phyloP scores from a whole-genome alignment of 2,329 filamentous ascomycete species.

The Leptographium procerum region DNA sequence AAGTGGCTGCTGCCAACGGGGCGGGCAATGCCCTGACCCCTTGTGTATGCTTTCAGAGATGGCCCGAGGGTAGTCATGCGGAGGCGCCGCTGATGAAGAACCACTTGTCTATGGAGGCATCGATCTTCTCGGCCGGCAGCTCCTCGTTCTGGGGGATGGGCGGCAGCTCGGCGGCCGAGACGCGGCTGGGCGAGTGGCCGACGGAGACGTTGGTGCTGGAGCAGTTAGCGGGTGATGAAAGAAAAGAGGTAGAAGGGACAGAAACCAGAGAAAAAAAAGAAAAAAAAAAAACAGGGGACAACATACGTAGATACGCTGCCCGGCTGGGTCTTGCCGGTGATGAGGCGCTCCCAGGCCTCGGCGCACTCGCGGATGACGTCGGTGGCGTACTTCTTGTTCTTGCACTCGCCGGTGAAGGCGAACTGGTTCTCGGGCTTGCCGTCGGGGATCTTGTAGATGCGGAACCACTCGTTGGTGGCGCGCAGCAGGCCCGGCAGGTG shows the following conservation, averaged over 20 bases:
- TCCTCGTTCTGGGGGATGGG: constrained; percentile 73
- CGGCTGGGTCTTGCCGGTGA: constrained; percentile 74
- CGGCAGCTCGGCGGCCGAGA: constrained; percentile 57
- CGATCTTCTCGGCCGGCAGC: constrained; percentile 75
- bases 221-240: constrained; percentile 18
- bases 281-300: not conserved
- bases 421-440: constrained; percentile 99
- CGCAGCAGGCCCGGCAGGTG: constrained; percentile 93
- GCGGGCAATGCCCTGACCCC: too few relatives aligned
- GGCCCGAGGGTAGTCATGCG: constrained; percentile 37
- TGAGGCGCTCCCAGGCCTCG: constrained; percentile 94
- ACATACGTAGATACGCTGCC: constrained; percentile 76
- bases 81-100: constrained; percentile 99
- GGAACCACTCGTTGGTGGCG: constrained; percentile 99
- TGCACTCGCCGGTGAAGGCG: constrained; percentile 99
- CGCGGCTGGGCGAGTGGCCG: constrained; percentile 59
- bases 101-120: constrained; percentile 98
- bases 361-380: constrained; percentile 92
- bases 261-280: not conserved
- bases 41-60: too few relatives aligned
- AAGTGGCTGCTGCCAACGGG: too few relatives aligned
- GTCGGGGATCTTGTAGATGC: constrained; percentile 99
- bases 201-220: constrained; percentile 76
- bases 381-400: constrained; percentile 98
- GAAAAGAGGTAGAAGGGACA: not conserved